Conservation (phyloP, 768 basidiomycete genomes). For the Podaxis sp. region DNA sequence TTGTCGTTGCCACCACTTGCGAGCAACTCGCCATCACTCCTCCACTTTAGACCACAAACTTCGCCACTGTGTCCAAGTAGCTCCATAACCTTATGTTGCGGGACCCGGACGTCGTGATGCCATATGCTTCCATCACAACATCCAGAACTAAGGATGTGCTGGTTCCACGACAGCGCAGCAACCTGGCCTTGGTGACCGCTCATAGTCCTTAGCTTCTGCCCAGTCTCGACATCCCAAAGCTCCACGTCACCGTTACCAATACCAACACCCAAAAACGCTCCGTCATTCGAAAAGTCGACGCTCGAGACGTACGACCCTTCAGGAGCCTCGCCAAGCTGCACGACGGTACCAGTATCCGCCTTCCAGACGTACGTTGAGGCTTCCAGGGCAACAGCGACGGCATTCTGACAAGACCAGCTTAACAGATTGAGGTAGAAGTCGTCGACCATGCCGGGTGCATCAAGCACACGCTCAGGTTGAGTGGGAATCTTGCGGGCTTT, state of each 20-base stretch:
- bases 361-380: slow-evolving; percentile 92
- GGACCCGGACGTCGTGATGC: slow-evolving; percentile 92
- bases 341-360: slow-evolving; percentile 86
- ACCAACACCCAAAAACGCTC: slow-evolving; percentile 80
- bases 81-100: slow-evolving; percentile 87
- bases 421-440: slow-evolving; percentile 97
- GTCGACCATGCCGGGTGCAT: slow-evolving; percentile 90
- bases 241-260: slow-evolving; percentile 83
- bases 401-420: slow-evolving; percentile 84
- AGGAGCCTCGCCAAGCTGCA: slow-evolving; percentile 70
- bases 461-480: slow-evolving; percentile 89
- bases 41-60: slow-evolving; percentile 91
- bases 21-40: slow-evolving; percentile 82
- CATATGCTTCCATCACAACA: slow-evolving; percentile 95
- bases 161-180: slow-evolving; percentile 83
- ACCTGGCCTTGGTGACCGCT: slow-evolving; percentile 81
- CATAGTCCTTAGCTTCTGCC: slow-evolving; percentile 89
- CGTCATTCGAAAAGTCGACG: slow-evolving; percentile 79
- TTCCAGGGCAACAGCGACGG: slow-evolving; percentile 87
- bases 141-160: slow-evolving; percentile 83
- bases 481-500: slow-evolving; percentile 84
- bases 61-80: slow-evolving; percentile 89
- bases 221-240: slow-evolving; percentile 88
- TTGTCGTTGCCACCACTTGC: slow-evolving; percentile 98
- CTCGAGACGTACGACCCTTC: slow-evolving; percentile 76